These are phyloP conservation scores for Metschnikowia lunata DNA, from an alignment of 805 yeast genomes.

Conservation along the genomic window DNA sequence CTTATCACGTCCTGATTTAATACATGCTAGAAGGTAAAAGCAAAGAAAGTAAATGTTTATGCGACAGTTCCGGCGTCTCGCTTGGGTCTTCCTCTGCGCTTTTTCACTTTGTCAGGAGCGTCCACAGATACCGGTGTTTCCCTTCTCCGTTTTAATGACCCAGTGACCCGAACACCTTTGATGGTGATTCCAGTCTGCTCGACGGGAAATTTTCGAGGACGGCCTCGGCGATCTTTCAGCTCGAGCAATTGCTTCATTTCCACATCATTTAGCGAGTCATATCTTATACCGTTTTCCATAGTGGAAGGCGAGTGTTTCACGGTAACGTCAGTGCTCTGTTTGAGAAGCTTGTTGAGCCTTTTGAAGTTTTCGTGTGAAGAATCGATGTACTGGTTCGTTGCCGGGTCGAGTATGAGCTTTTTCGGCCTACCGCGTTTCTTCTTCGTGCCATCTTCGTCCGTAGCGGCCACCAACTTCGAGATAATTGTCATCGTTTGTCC, in stretches of 20 bases:
- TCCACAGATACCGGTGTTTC: conserved; percentile 1
- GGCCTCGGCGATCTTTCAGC: conserved; percentile 44
- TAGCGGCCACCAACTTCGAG: conserved; percentile 9
- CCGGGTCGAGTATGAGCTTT: conserved; percentile 36
- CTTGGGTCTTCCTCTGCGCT: conserved; percentile 14
- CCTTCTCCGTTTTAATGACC: conserved; percentile 19
- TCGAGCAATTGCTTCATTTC: conserved; percentile 26
- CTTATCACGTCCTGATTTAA: no score
- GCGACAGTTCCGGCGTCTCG: conserved; percentile 1
- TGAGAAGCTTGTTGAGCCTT: conserved; percentile 30
- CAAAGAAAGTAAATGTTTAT: background rate
- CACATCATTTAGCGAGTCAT: conserved; percentile 10
- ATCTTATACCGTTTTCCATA: conserved; percentile 9
- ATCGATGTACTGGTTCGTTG: conserved; percentile 40
- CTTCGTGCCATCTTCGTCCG: conserved; percentile 17
- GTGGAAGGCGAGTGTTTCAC: conserved; percentile 5
- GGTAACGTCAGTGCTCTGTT: conserved; percentile 11
- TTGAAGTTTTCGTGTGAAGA: conserved; percentile 40
- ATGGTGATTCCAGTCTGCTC: conserved; percentile 43
- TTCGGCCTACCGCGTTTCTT: conserved; percentile 42
- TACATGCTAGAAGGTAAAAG: background rate
- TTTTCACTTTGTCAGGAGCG: conserved; percentile 5
- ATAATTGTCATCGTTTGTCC: conserved; percentile 1
- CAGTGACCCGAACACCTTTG: conserved; percentile 40
- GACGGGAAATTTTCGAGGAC: conserved; percentile 49